These are phyloP conservation scores for Aspergillus nomiae DNA, from an alignment of 2,329 filamentous ascomycete genomes.

Conservation along the genomic window DNA sequence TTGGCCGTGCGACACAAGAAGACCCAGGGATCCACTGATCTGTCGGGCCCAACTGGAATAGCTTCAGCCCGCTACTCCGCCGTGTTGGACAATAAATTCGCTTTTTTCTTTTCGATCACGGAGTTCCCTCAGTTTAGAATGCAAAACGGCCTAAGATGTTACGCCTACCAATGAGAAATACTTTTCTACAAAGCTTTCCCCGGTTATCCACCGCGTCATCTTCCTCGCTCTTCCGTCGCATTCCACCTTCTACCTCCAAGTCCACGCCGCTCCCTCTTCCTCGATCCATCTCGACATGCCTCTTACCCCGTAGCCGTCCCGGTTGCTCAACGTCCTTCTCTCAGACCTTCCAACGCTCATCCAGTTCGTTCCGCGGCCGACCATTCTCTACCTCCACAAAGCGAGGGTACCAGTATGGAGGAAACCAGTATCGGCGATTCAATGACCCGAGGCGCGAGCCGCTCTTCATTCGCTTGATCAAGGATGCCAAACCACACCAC, in stretches of 20 bases:
- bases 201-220: not conserved
- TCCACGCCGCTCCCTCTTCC: not conserved
- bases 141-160: constrained; percentile 17
- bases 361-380: not conserved
- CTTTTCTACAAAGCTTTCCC: constrained; percentile 5
- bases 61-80: not conserved
- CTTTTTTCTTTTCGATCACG: not conserved
- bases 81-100: not conserved
- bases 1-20: not conserved
- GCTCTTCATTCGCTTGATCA: constrained; percentile 19
- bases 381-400: constrained; percentile 17
- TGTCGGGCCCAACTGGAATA: not conserved
- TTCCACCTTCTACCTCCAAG: constrained; percentile 4
- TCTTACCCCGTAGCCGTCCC: not conserved
- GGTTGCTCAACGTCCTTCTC: not conserved
- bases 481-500: constrained; percentile 28
- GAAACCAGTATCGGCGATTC: constrained; percentile 24
- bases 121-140: constrained; percentile 1
- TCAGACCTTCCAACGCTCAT: not conserved
- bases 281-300: not conserved
- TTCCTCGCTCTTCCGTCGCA: constrained; percentile 3
- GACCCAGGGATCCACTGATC: not conserved
- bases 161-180: constrained; percentile 14
- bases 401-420: constrained; percentile 11
- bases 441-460: constrained; percentile 13